phyloP scores from a whole-genome alignment of 192 early-diverging fungal species.

The Podila verticillata region DNA sequence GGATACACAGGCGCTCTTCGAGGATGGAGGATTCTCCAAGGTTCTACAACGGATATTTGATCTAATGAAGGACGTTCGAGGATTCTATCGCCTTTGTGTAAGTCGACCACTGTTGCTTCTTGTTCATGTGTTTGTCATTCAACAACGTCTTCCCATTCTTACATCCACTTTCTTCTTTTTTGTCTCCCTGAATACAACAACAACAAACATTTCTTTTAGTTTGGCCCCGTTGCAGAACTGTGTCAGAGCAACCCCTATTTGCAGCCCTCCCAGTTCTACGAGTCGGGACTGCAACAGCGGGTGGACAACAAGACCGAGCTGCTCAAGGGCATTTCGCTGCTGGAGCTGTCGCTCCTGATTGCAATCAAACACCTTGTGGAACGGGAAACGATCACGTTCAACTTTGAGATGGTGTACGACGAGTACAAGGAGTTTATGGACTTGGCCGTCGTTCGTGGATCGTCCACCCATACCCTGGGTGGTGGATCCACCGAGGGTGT shows the following conservation, averaged over 20 bases:
- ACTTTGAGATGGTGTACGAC: conserved; percentile 96
- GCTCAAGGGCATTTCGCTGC: conserved; percentile 74
- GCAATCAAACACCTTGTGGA: conserved; percentile 78
- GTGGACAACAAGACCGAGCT: conserved; percentile 64
- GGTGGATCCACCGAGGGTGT: conserved; percentile 49
- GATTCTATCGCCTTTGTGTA: conserved; percentile 66
- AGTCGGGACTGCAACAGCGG: conserved; percentile 54
- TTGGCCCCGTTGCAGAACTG: conserved; percentile 55
- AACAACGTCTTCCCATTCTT: not conserved
- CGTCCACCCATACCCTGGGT: conserved; percentile 23
- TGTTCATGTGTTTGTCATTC: conserved; percentile 14
- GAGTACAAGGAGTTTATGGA: conserved; percentile 90
- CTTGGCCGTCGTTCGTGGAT: conserved; percentile 57
- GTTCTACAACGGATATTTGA: conserved; percentile 66
- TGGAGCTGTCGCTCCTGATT: conserved; percentile 84
- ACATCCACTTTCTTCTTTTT: not conserved
- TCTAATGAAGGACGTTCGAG: conserved; percentile 63
- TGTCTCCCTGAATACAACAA: not conserved
- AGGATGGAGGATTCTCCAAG: conserved; percentile 50
- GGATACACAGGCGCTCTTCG: conserved; percentile 51
- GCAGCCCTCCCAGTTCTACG: conserved; percentile 41
- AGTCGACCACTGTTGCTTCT: not conserved
- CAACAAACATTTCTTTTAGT: conserved; percentile 27
- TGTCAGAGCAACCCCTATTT: conserved; percentile 49
- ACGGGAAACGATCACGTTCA: conserved; percentile 76